Percentiles rank a stretch among this genome's conserved stretches.
phyloP scores from a whole-genome alignment of 2,329 filamentous ascomycete species.

The Aspergillus persii region DNA sequence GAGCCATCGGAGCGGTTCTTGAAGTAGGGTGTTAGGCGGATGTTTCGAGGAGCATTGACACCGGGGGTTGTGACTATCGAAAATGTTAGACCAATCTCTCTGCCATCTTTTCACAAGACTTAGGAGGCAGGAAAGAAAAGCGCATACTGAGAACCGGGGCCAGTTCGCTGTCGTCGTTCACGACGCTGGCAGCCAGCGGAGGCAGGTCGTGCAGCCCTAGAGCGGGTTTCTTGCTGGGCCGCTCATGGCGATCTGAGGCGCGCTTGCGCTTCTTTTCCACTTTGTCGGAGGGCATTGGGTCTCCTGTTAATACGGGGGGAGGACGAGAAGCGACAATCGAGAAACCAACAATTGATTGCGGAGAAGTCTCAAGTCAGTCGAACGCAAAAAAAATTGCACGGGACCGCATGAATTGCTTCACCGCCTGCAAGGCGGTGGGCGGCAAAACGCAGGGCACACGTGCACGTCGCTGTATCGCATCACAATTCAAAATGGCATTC shows the following conservation, averaged over 20 bases:
- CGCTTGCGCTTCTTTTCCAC: conserved; percentile 54
- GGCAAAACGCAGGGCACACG: background rate
- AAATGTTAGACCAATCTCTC: background rate
- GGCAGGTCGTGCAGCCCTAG: conserved; percentile 36
- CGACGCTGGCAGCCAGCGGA: conserved; percentile 45
- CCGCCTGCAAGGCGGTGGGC: conserved; percentile 23
- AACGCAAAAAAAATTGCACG: conserved; percentile 29
- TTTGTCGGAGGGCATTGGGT: conserved; percentile 34
- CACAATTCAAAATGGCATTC: too few relatives aligned
- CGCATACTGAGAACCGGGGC: conserved; percentile 51
- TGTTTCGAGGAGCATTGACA: conserved; percentile 28
- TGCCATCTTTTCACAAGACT: conserved; percentile 31
- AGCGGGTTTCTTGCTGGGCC: conserved; percentile 50
- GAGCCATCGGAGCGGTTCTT: conserved; percentile 48
- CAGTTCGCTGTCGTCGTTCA: conserved; percentile 48
- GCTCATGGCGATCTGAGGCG: conserved; percentile 42
- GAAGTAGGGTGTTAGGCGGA: conserved; percentile 43
- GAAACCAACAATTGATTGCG: background rate
- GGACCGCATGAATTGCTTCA: conserved; percentile 5
- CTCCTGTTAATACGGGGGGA: background rate
- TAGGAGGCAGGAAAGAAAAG: background rate
- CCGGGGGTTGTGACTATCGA: conserved; percentile 36
- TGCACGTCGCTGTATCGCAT: background rate
- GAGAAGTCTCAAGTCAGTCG: background rate
- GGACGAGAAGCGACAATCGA: too few relatives aligned